Base-by-base conservation (phyloP, 352 stramenopile genomes). In the Phytophthora citrophthora region DNA sequence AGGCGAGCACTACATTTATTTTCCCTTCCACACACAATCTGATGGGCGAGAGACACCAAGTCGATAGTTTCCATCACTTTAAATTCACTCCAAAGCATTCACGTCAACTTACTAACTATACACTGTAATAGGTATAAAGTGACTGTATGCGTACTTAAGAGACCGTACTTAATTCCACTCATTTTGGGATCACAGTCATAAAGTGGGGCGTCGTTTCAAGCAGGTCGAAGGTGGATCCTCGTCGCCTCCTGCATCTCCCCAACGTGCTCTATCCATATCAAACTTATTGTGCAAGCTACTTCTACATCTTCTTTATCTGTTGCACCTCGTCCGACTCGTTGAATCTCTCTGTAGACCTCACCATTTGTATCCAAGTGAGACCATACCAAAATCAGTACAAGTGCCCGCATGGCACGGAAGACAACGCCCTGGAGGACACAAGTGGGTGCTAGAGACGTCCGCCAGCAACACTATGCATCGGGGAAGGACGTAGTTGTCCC, bases 401-500 rank as follows among this genome's bases (percentile, higher is more conserved):
- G 1, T 11, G 7, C 34, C 58, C 11, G 9, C 32, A 72, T 76
- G 68, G 47, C 38, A 18, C 52, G 68, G 29, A 76, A 72, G 24
- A 60, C 46, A 10, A 7, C 50, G 16, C 62, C 63, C 20, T 64
- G 58, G 64, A 57, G 40, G 46, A 69, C 56, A 23, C 26, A 29
- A 11, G 62, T 54, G 29, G 47, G 57, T 18, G 34, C 32, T 61
- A 41, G 23, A 58, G 47, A 71, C 45, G 52, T 45, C 34, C 59
- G 31, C 3, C 41, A 59, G 8, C 52, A 57, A 2, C 46, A 53
- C 10, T 44, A 26, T 23, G 48, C 40, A 0, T 45, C 45, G 1
- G 39, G 63, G n/a, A 76, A 73, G 43, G 80, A 91, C 27, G 78
- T 91, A 9, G 54, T 89, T 31, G 70, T 93, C 31, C 84, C 84